Conservation (phyloP, 345 rosid genomes). For the Citrus maxima region DNA sequence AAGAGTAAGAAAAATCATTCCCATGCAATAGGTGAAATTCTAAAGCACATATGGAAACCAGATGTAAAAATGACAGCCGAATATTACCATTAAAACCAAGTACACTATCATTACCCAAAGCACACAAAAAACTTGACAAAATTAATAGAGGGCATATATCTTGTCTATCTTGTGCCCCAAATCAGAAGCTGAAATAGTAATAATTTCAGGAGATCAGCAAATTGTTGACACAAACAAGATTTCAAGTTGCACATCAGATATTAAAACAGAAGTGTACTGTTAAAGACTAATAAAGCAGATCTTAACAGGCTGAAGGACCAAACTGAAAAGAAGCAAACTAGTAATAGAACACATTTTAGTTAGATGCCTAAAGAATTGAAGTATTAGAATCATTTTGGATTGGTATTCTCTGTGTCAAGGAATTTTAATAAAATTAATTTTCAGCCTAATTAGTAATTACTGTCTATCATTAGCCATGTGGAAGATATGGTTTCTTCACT, state of each 20-base stretch:
- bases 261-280: not conserved
- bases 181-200: not conserved
- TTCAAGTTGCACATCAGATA: not conserved
- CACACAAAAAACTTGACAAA: not conserved
- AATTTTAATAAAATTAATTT: slow-evolving; percentile 5
- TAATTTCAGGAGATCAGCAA: slow-evolving; percentile 4
- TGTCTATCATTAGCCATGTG: not conserved
- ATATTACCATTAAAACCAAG: not conserved
- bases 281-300: not conserved
- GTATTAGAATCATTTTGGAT: not conserved
- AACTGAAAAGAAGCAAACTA: not conserved
- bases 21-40: not conserved
- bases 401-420: not conserved
- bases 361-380: not conserved
- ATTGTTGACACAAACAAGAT: not conserved
- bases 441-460: not conserved
- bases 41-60: not conserved
- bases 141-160: not conserved
- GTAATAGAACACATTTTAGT: not conserved
- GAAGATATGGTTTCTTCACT: not conserved
- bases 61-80: not conserved
- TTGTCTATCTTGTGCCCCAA: not conserved
- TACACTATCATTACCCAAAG: not conserved
- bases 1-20: slow-evolving; percentile 17
- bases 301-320: not conserved